Evolutionary conservation across 441 rosid species (phyloP), one percentile per base, ranked within the genome.

Genomic region (Syzygium syzygioides): DNA sequence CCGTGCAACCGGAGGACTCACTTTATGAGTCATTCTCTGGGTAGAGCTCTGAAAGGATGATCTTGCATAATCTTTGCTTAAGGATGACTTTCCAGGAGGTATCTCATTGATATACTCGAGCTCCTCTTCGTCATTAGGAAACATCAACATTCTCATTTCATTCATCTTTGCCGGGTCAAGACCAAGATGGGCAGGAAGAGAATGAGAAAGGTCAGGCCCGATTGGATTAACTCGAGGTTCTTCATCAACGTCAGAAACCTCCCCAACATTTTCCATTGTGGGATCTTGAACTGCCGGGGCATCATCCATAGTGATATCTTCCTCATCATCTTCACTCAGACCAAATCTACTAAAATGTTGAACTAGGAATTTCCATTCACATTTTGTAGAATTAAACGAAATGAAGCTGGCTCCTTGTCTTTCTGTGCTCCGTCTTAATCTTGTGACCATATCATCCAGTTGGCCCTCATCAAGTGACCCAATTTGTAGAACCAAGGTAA

Each of bases 321-420:
- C 99, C 87, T 96, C 98, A 28, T 98, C 99, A 89, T 96, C 98
- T 52, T 97, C 99, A 91, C 94, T 94, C 90, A 98, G 92, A 68
- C 99, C 99, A 90, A 96, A 98, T 93, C 97, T 96, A 91, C 99
- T 97, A 88, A 97, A 98, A 93, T 97, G 99, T 90, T 90, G 91
- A 88, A 96, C 99, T 90, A 90, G 87, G 91, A 98, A 97, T 91
- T 93, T 97, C 99, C 99, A 97, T 60, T 94, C 95, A 87, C 95
- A 94, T 88, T 86, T 93, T 83, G 56, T 85, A 79, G 93, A 93
- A 90, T 96, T 91, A 93, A 95, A 96, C 3, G 96, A 94, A 91
- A 95, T 92, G 89, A 97, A 97, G 19, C 76, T 79, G 88, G 98
- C 99, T 45, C 99, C 99, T 91, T 96, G 99, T 87, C 94, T 95